Evolutionary conservation across 805 yeast genomes (phyloP), one percentile per base, ranked within the genome.

Genomic region (Spathaspora gorwiae): DNA sequence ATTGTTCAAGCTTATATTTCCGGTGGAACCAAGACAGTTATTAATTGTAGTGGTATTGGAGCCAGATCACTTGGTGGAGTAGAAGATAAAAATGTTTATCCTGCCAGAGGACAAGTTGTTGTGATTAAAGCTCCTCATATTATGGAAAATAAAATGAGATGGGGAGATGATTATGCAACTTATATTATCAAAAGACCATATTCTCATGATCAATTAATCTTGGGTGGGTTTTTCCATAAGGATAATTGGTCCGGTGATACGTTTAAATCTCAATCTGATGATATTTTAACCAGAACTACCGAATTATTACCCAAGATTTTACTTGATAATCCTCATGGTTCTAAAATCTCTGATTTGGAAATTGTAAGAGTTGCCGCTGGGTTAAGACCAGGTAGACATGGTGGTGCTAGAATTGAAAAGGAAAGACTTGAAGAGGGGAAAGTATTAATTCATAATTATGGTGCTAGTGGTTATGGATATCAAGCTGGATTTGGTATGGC

Each of bases 101-200:
- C 95, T 7, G 79, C 87, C 0, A 70, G 95, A 47, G 95, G 95
- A 5, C 95, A 87, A 57, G 89, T 86, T 26, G 83, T 85, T 14
- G 82, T 85, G 8, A 72, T 86, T 19, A 75, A 72, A 48, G 88
- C 89, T 0, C 89, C 90, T 2, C 85, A 83, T 53, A 69, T 85
- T 48, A 66, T 66, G 31, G 80, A 79, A 53, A 85, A 84, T 59
- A 64, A 62, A 48, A 57, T 79, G 70, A 65, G 79, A 43, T 81
- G 86, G 86, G 84, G 84, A n/a, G 63, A 60, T 3, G 77, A 73
- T 40, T 71, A 44, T 36, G 65, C 86, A 4, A 83, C 89, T 0
- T 86, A 86, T 53, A 72, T 81, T 42, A 86, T 86, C 59, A 88
- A 88, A 46, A 73, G 92, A 49, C 89, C 90, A 0, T 64, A 70